These are phyloP conservation scores for Phytophthora parvispora DNA, from an alignment of 352 stramenopile species.

Conservation along the genomic window DNA sequence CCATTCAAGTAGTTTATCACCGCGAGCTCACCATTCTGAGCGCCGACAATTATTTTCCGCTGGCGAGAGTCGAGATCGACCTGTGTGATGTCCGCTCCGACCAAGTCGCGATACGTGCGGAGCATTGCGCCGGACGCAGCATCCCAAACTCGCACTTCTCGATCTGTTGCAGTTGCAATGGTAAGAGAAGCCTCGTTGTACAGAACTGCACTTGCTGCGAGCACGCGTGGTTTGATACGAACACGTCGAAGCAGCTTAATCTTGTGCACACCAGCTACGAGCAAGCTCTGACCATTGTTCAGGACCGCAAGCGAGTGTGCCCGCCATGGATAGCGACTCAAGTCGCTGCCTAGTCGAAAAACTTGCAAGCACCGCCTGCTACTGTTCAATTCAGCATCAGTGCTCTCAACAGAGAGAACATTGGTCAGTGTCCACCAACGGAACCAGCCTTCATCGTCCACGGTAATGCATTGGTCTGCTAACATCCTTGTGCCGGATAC, in stretches of 20 bases:
- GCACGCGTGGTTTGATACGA: slow-evolving; percentile 62
- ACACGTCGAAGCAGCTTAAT: slow-evolving; percentile 80
- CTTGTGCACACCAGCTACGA: slow-evolving; percentile 73
- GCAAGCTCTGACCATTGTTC: slow-evolving; percentile 67
- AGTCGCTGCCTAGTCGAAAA: slow-evolving; percentile 73
- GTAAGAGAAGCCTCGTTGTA: slow-evolving; percentile 79
- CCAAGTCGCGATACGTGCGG: slow-evolving; percentile 67
- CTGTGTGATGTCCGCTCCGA: slow-evolving; percentile 70
- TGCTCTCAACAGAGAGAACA: slow-evolving; percentile 74
- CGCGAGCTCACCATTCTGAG: slow-evolving; percentile 71
- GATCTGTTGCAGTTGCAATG: slow-evolving; percentile 74
- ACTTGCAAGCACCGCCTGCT: slow-evolving; percentile 69
- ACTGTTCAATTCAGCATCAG: slow-evolving; percentile 60
- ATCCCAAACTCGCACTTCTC: slow-evolving; percentile 80
- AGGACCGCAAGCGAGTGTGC: slow-evolving; percentile 72
- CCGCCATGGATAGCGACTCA: slow-evolving; percentile 70
- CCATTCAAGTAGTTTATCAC: slow-evolving; percentile 87
- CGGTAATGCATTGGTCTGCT: slow-evolving; percentile 75
- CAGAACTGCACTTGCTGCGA: slow-evolving; percentile 71
- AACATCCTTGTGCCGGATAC: slow-evolving; percentile 35
- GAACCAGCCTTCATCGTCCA: slow-evolving; percentile 87
- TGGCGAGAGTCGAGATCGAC: slow-evolving; percentile 77
- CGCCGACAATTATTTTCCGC: slow-evolving; percentile 77
- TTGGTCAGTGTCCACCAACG: slow-evolving; percentile 85
- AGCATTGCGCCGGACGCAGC: slow-evolving; percentile 61